Evolutionary conservation across 768 basidiomycete genomes (phyloP), one percentile per base, ranked within the genome.

Genomic region (Collybia sp.): DNA sequence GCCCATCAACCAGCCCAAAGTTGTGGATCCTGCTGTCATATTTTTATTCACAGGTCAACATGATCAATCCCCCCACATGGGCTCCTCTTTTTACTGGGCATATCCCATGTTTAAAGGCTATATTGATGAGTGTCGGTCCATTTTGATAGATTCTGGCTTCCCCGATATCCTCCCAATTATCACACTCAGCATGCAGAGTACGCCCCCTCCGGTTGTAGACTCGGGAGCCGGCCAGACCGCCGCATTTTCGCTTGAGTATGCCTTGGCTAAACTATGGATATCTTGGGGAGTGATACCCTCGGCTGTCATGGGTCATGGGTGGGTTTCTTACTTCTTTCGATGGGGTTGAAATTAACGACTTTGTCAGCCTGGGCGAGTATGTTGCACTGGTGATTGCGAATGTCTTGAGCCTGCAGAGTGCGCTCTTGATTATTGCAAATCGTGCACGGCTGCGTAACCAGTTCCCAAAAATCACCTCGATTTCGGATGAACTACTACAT

Each of bases 31-130:
- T n/a, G 62, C 66, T 3, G 68, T 75, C 1, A 69, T 79, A 5
- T 86, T 88, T 53, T 79, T 87, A 3, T 88, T 86, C 59, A 81
- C 85, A 13, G 88, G 87, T 6, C 83, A 87, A 56, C 86, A 85
- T 31, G 68, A 75, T 20, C 84, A 87, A 50, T 82, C 83, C 63
- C 56, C 68, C 13, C 75, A 78, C 6, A 87, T 88, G 85, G 85
- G 82, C 0, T 48, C 62, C 30, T 58, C 61, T 0, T 70, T 88
- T 13, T 89, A 88, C 46, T 55, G 54, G 35, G 69, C 69, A 1
- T 72, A 68, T 6, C 50, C 69, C 0, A 40, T 74, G 1, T 87
- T 88, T 58, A 69, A 60, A 42, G 46, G 53, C 5, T 63, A 69
- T 40, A 72, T 90, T 16, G 76, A 87, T 53, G 69, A 76, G 40